Evolutionary conservation across 2,329 filamentous ascomycete species (phyloP), one percentile per base, ranked within the genome.

Genomic region (Cordyceps farinosa): DNA sequence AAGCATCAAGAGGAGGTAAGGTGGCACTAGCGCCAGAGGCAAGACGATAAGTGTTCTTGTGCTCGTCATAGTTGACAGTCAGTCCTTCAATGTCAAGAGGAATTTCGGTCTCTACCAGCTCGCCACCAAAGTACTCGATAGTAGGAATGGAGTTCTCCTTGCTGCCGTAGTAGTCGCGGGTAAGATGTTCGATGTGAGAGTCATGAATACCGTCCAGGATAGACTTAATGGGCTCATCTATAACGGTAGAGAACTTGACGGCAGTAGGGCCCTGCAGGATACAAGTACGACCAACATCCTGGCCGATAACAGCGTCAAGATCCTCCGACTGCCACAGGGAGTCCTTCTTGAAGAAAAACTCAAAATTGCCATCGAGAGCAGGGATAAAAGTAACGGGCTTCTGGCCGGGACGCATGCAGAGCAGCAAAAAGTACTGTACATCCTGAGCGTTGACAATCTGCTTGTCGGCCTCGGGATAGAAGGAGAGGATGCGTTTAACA

Each of bases 281-380:
- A 80, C 93, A 97, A 51, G 93, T 97, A 73, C 96, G 87, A 67
- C 92, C 93, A 64, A 99, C 95, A 74, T 99, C 96, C 78, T 98
- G 95, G 69, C 84, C 94, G 65, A 97, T 93, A 64, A 99, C 93
- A 61, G 95, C 95, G 72, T 96, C 94, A 11, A 99, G 83, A 72
- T 99, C 95, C 78, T 99, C 95, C 1, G 95, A 98, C 79, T 99
- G 95, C 95, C 95, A 99, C 8, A 99, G 85, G 1, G 95, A 99
- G 76, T 99, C 95, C 82, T 99, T 99, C 87, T 99, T 99, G 89
- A 99, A 99, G 82, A 92, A 99, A 79, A 96, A 97, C 75, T 99
- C 95, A 69, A 99, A 99, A 74, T 94, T 97, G 67, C 96, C 92
- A 71, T 99, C 95, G 29, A 99, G 84, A n/a, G 90, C 84, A 5